Base-by-base conservation (phyloP, 2,329 filamentous ascomycete genomes). In the Paraphoma sp. region DNA sequence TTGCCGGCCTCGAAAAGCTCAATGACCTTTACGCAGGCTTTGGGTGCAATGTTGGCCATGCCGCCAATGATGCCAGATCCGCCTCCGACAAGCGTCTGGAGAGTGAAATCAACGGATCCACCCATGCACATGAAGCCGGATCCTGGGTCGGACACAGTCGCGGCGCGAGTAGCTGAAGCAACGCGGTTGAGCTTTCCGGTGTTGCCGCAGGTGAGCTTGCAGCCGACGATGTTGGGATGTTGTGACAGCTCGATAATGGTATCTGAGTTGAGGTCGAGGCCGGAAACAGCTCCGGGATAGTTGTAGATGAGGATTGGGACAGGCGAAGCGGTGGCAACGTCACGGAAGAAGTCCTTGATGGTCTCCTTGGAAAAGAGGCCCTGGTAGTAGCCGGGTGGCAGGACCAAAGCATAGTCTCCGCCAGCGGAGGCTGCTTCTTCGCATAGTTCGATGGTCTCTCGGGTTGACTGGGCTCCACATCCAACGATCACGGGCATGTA, bases 331-430 rank as follows among this genome's bases (percentile, higher is more conserved):
- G 85, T 82, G 17, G 88, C 88, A 16, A 90, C 87, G 36, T 84
- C 81, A 36, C 78, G 80, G 81, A 92, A 93, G 76, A 87, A 92
- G 28, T 85, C 81, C 46, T 86, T 73, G 48, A 88, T 78, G 1
- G 84, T 84, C 7, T 84, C 82, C 10, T 84, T 82, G 28, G 82
- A 85, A 71, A 92, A 88, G 18, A 91, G 80, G 3, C 84, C 72
- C 53, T 87, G 85, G 78, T 93, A 93, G 80, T 93, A 94, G 48
- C 86, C 87, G 4, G 91, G 91, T 10, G 91, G 89, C 29, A 94
- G 83, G 3, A 93, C 85, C 53, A 95, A 82, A 6, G 89, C 89
- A 66, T 89, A 91, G 76, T 93, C 89, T 62, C 88, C 90, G 53
- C 91, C 91, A 38, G 86, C 82, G 30, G 84, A 82, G 64, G 84